These are phyloP conservation scores for Perkinsus chesapeaki DNA, from an alignment of 169 alveolate species.

Conservation along the genomic window DNA sequence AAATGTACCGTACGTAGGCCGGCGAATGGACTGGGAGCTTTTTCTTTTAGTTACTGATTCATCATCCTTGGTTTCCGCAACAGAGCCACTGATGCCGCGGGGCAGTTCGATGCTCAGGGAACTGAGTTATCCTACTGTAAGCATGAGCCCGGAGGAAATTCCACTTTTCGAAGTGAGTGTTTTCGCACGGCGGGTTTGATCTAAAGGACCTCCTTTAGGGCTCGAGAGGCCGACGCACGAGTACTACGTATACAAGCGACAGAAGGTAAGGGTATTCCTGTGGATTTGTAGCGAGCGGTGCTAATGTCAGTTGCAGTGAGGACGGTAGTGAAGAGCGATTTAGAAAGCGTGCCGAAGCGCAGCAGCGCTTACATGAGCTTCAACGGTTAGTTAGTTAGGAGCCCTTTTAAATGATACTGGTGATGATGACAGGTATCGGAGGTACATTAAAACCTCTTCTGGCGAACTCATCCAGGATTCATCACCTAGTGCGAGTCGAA, in stretches of 20 bases:
- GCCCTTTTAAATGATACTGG: not conserved
- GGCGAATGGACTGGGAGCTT: not conserved
- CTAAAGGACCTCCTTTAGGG: not conserved
- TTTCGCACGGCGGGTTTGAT: not conserved
- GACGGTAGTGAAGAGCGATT: not conserved
- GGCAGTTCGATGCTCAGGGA: not conserved
- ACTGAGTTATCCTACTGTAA: not conserved
- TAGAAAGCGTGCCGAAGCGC: not conserved
- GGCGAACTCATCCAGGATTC: not conserved
- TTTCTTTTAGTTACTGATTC: not conserved
- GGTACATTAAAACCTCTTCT: not conserved
- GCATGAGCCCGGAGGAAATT: too few relatives aligned
- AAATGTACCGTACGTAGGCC: not conserved
- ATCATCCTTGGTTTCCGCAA: not conserved
- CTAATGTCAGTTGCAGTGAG: not conserved
- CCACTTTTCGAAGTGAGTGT: not conserved
- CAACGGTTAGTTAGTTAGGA: not conserved
- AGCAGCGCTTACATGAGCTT: not conserved
- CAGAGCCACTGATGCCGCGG: not conserved
- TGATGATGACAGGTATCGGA: not conserved
- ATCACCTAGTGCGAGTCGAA: too few relatives aligned
- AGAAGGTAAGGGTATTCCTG: not conserved
- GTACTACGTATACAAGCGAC: not conserved
- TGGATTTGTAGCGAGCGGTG: not conserved
- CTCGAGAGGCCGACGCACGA: not conserved